Percentiles rank a stretch among this genome's conserved stretches.
Conservation (phyloP, 140 eudicot genomes). For the Ambrosia hybrid region DNA sequence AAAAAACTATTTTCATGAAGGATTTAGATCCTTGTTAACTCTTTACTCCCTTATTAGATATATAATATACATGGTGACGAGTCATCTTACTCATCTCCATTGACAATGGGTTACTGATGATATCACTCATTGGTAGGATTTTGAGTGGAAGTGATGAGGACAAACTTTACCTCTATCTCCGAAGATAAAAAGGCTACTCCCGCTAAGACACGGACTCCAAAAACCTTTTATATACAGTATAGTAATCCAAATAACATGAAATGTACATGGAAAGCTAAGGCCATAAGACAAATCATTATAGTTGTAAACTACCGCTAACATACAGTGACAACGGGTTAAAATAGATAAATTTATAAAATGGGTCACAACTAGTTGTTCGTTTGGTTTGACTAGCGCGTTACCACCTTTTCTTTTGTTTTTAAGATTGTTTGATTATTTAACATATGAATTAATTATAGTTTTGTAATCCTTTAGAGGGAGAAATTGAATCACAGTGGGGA, state of each 20-base stretch:
- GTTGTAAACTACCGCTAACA: too few species aligned
- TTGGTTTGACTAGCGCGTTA: neutral
- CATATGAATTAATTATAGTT: neutral
- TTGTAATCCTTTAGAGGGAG: slow-evolving; percentile 38
- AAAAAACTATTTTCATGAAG: too few species aligned
- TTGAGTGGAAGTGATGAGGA: neutral
- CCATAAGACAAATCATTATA: too few species aligned
- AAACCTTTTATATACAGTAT: neutral
- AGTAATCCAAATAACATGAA: neutral
- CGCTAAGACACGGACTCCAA: neutral
- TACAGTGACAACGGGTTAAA: too few species aligned
- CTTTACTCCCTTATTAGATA: too few species aligned
- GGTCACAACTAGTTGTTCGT: neutral
- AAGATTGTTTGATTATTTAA: neutral
- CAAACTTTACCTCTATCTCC: neutral
- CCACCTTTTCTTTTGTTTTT: neutral
- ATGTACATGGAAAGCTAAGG: too few species aligned
- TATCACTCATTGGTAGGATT: neutral
- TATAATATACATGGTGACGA: too few species aligned
- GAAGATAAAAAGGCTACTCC: neutral
- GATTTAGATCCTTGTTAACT: too few species aligned
- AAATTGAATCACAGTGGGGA: slow-evolving; percentile 50
- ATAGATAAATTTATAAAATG: neutral
- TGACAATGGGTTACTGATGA: too few species aligned
- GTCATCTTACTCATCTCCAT: too few species aligned